phyloP scores from a whole-genome alignment of 352 stramenopile species.

The Phytophthora ramorum region DNA sequence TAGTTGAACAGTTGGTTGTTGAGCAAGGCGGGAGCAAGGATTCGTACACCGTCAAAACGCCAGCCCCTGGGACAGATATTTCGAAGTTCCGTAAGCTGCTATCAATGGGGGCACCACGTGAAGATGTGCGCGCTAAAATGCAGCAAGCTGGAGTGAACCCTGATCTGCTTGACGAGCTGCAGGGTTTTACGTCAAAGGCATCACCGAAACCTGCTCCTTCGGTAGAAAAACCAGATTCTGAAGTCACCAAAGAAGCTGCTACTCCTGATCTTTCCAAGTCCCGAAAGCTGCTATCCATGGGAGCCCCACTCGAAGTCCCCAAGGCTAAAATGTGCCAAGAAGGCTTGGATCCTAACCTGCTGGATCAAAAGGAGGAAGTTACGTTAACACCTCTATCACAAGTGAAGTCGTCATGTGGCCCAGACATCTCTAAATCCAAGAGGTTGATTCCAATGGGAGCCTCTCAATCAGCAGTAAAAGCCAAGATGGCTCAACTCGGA shows the following conservation, averaged over 20 bases:
- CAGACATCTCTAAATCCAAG: conserved; percentile 61
- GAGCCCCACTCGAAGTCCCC: conserved; percentile 72
- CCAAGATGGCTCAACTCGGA: conserved; percentile 74
- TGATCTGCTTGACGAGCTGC: conserved; percentile 64
- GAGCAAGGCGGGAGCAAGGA: conserved; percentile 6
- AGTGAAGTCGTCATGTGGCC: neutral
- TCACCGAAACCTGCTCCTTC: conserved; percentile 14
- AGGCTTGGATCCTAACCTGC: conserved; percentile 55
- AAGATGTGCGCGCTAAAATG: conserved; percentile 85
- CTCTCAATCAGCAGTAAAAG: conserved; percentile 58
- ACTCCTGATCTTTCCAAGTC: conserved; percentile 72
- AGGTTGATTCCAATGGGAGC: conserved; percentile 75
- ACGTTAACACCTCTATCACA: conserved; percentile 9
- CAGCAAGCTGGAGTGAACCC: conserved; percentile 73
- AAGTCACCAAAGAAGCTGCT: neutral
- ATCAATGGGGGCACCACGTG: conserved; percentile 81
- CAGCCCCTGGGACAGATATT: conserved; percentile 41
- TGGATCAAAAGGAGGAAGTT: conserved; percentile 44
- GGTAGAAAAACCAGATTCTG: neutral
- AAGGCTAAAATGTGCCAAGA: conserved; percentile 76
- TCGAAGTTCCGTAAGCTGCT: conserved; percentile 94
- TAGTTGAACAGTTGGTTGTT: conserved; percentile 24
- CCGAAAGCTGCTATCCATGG: conserved; percentile 91
- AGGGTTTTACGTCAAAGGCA: conserved; percentile 38
- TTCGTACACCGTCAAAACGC: conserved; percentile 9